Evolutionary conservation across 305 asterid species (phyloP), one percentile per base, ranked within the genome.

Genomic region (Andrographis paniculata): DNA sequence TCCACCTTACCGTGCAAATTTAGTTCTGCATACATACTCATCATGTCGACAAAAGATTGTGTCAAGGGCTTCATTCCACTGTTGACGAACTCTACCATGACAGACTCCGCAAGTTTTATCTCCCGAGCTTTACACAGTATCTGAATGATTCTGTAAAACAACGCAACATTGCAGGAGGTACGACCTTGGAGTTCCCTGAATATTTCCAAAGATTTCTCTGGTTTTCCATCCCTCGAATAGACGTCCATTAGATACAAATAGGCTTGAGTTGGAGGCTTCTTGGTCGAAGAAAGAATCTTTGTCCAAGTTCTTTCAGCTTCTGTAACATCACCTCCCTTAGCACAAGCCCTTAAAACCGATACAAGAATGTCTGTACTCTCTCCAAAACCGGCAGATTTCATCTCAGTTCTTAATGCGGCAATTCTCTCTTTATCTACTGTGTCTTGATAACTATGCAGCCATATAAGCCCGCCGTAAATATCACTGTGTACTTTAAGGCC

Each of bases 401-500:
- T 74, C 58, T 82, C 92, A 21, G 53, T 60, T 48, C 94, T 80
- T 50, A 89, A 58, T 0, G 71, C 66, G 23, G 23, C 64, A 42
- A 89, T 82, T 60, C 96, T 78, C 54, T 78, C 79, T 67, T 63
- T 80, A 59, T 85, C 95, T 53, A 82, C 55, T 17, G 50, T 69
- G 45, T 85, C 94, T 60, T 89, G 98, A 68, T 78, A 75, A 56
- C 98, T 82, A 59, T 82, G 98, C 35, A 89, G 79, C 96, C 96
- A 78, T 67, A 89, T 74, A 62, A 89, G 92, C 69, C 96, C 91
- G 18, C 84, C 77, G 35, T 69, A 80, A 11, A 89, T 73, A 75
- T 85, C 92, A 46, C 43, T 62, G 60, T 85, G 98, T 52, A 82
- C 66, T 45, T 73, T 67, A 0, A 80, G 71, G 48, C 92, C 81